Percentiles rank a stretch among this genome's conserved stretches.
These are phyloP conservation scores for Mucor racemosus DNA, from an alignment of 371 early-diverging fungal species.

Conservation along the genomic window DNA sequence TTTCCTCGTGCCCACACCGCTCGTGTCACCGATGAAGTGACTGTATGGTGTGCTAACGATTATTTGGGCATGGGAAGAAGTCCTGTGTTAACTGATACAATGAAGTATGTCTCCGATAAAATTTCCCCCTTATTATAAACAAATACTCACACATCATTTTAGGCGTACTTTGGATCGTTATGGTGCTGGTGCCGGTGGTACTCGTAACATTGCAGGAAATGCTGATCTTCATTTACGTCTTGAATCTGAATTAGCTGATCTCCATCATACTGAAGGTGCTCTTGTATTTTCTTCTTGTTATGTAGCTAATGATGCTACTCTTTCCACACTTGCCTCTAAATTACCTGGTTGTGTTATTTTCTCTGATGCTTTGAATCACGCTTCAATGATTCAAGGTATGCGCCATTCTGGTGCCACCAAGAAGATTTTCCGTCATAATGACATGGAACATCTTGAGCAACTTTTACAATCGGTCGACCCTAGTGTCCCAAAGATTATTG, in stretches of 20 bases:
- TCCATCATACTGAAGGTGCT: constrained; percentile 93
- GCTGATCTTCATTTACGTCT: constrained; percentile 92
- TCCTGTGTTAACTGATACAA: constrained; percentile 86
- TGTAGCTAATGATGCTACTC: constrained; percentile 98
- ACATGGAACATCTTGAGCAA: constrained; percentile 88
- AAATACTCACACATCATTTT: constrained; percentile 3
- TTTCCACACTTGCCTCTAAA: constrained; percentile 90
- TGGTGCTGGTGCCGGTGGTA: constrained; percentile 98
- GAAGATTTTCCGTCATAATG: constrained; percentile 95
- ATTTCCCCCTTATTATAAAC: constrained; percentile 1
- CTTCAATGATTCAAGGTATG: constrained; percentile 99
- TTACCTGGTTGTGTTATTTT: constrained; percentile 95
- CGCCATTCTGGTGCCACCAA: constrained; percentile 91
- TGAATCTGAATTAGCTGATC: constrained; percentile 88
- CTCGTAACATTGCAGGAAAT: constrained; percentile 98
- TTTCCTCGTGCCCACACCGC: constrained; percentile 96
- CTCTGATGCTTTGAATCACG: constrained; percentile 95
- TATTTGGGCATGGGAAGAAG: constrained; percentile 96
- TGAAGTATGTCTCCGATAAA: constrained; percentile 71
- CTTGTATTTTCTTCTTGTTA: constrained; percentile 98
- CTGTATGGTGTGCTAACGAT: constrained; percentile 99
- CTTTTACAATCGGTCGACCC: constrained; percentile 81
- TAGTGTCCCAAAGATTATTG: constrained; percentile 93
- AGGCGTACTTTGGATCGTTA: constrained; percentile 84
- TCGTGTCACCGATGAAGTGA: constrained; percentile 83